phyloP scores from a whole-genome alignment of 805 yeast genomes.

The Cyberlindnera samutprakarnensis region DNA sequence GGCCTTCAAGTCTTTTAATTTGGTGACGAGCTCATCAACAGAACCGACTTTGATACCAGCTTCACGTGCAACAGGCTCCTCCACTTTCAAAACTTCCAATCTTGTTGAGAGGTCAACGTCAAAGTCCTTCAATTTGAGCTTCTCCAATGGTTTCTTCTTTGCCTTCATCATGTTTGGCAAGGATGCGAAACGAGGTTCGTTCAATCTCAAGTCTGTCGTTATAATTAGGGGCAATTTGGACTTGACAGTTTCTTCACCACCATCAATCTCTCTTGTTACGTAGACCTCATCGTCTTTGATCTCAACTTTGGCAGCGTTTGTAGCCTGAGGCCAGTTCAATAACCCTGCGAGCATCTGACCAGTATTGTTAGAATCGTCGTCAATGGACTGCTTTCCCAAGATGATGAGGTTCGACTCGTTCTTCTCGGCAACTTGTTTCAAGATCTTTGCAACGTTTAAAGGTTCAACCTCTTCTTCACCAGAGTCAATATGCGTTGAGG shows the following conservation, averaged over 20 bases:
- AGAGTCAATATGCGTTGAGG: constrained; percentile 73
- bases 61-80: constrained; percentile 77
- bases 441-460: constrained; percentile 78
- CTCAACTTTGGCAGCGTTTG: constrained; percentile 83
- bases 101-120: constrained; percentile 56
- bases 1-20: constrained; percentile 54
- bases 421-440: constrained; percentile 63
- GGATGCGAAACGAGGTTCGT: constrained; percentile 93
- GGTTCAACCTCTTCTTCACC: constrained; percentile 78
- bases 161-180: constrained; percentile 98
- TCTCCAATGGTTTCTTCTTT: constrained; percentile 88
- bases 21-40: constrained; percentile 76
- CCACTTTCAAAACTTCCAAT: constrained; percentile 61
- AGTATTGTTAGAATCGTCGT: constrained; percentile 90
- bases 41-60: constrained; percentile 75
- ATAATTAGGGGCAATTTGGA: constrained; percentile 79
- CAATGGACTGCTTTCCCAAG: constrained; percentile 95
- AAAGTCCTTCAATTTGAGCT: constrained; percentile 53
- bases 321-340: constrained; percentile 94
- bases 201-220: constrained; percentile 89
- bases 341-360: constrained; percentile 96
- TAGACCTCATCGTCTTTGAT: constrained; percentile 47
- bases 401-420: constrained; percentile 72
- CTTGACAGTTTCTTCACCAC: constrained; percentile 79
- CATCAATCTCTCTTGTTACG: constrained; percentile 91